Base-by-base conservation (phyloP, 2,329 filamentous ascomycete genomes). In the Fusarium veterinarium region DNA sequence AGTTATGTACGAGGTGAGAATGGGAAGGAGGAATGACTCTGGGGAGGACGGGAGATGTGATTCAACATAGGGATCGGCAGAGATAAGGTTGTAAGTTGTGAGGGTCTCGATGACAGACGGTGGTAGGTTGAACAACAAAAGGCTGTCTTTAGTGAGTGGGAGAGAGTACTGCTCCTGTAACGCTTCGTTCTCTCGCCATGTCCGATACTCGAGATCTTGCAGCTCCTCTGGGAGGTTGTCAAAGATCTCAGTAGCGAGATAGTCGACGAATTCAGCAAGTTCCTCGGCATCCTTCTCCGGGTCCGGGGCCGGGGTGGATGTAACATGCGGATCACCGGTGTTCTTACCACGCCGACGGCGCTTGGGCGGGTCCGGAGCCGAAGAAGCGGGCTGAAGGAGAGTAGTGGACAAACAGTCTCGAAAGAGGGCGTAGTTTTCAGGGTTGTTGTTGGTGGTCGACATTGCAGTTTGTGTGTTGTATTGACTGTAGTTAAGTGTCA, bases 221-320 rank as follows among this genome's bases (percentile, higher is more conserved):
- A 96, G 84, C 23, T 88, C 84, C 0, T 77, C 28, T 0, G 93
- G 93, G 2, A 97, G 86, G 40, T 83, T 85, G 9, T 86, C 82
- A 80, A 95, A 97, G 59, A 91, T 89, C 78, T 93, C 88, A 52
- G 84, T 82, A 30, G 93, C 90, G 35, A 96, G 87, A 80, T 95
- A 96, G 84, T 95, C 91, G 60, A 93, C 90, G 81, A 97, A 97
- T 2, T 97, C 94, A 31, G 90, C 89, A 28, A 96, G 82, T 60
- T 95, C 93, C 74, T 92, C 91, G 9, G 88, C 89, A 73, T 89
- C 78, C 44, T 61, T 67, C 62, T 62, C 61, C 61, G 73, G 59
- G 31, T 74, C 64, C 31, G 64, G 60, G 13, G 38, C 62, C 59
- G 69, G 67, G 30, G 66, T 64, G 64, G 63, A 58, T 45, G 66